Evolutionary conservation across 2,329 filamentous ascomycete species (phyloP), one percentile per base, ranked within the genome.

Genomic region (Monosporascus ibericus): DNA sequence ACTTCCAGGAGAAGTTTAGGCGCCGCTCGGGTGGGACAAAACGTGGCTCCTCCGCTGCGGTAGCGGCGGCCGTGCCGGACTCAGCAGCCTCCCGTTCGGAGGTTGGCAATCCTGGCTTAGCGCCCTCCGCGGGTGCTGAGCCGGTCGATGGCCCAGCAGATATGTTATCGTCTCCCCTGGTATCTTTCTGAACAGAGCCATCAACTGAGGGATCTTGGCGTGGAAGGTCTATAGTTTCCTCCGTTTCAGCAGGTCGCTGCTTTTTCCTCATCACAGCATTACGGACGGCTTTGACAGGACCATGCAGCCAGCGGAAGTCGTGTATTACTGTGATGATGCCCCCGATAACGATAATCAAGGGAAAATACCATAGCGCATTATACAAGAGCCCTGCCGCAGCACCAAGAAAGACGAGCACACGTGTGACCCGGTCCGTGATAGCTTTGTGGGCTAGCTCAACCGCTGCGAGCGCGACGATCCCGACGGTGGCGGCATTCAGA

Each of bases 361-460:
- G 87, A 46, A 89, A 90, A 58, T 87, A 91, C 87, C 87, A 91
- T 0, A 90, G 68, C 0, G 85, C 80, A 48, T 83, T 88, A 59
- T 90, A 90, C 48, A 87, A 73, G 58, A 90, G 69, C 0, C 86
- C 87, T 0, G 84, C 85, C 8, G 78, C 75, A 1, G 74, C 87
- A 3, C 79, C 79, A 6, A 85, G 61, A 14, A 88, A 84, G 0
- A 90, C 81, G 2, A 90, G 59, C 0, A 85, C 69, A 1, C 86
- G 72, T 0, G 86, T 84, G 3, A 87, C 47, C 20, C 73, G 73
- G 61, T 90, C 86, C 0, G 78, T 84, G 51, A 90, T 84, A 0
- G 86, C 80, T 58, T 88, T 88, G 15, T 83, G 72, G 0, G 85
- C 79, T 0, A 90, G 73, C 63, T 87, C 72, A 0, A 88, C 82